These are phyloP conservation scores for Poa annua DNA, from an alignment of 176 grass and related monocot genomes.

Conservation along the genomic window DNA sequence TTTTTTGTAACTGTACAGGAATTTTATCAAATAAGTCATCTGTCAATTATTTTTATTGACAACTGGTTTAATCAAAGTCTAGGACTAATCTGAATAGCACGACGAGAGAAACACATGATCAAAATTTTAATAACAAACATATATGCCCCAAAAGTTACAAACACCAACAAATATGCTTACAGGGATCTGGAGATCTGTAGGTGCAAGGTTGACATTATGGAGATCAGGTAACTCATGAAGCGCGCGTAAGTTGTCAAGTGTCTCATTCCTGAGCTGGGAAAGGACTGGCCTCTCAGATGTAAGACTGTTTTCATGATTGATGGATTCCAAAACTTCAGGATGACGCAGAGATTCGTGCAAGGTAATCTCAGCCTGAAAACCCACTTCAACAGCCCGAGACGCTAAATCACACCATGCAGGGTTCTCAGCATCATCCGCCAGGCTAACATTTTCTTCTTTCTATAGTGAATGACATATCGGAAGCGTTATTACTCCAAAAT, in stretches of 20 bases:
- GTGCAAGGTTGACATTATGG: constrained; percentile 50
- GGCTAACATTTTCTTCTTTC: constrained; percentile 35
- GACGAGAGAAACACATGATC: neutral
- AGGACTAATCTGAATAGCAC: constrained; percentile 14
- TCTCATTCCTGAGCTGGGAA: constrained; percentile 39
- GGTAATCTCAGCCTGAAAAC: constrained; percentile 33
- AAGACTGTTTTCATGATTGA: constrained; percentile 41
- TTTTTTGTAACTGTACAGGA: neutral
- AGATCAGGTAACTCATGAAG: constrained; percentile 55
- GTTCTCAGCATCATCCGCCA: constrained; percentile 47
- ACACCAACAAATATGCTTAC: constrained; percentile 45
- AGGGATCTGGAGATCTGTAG: constrained; percentile 70
- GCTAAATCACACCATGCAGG: constrained; percentile 54
- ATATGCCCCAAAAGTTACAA: neutral
- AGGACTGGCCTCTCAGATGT: constrained; percentile 49
- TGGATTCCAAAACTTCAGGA: constrained; percentile 59
- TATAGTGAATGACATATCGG: constrained; percentile 19
- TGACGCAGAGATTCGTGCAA: constrained; percentile 58
- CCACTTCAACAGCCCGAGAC: constrained; percentile 40
- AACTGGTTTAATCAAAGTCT: neutral
- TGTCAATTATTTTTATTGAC: neutral
- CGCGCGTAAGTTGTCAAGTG: constrained; percentile 27
- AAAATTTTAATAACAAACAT: constrained; percentile 28
- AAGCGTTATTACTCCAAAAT: constrained; percentile 8
- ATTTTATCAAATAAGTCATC: neutral